Base-by-base conservation (phyloP, 2,329 filamentous ascomycete species). In the Phoma herbarum region DNA sequence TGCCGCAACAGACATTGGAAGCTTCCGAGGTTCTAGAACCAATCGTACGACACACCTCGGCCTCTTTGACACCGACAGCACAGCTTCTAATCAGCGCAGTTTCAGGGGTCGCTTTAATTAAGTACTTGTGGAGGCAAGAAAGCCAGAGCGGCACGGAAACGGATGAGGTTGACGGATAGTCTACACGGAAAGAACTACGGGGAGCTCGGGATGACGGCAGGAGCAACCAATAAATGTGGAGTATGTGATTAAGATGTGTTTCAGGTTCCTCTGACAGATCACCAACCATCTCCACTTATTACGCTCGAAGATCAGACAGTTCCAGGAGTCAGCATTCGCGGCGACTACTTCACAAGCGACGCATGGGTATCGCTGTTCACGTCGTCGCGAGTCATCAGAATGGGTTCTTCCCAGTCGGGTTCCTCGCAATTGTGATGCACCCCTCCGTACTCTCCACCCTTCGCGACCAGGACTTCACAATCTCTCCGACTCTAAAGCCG, bases 91-190 rank as follows among this genome's bases (percentile, higher is more conserved):
- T 31, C 35, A 48, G 11, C 35, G 16, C n/a, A n/a, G 35, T 43
- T 43, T 35, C 52, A 55, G 52, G 26, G 44, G n/a, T 25, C 28
- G 37, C 26, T 18, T 48, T 48, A 47, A 48, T 48, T 9, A 33
- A 48, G 39, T 14, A 39, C 9, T 31, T 46, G 41, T 45, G 29
- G 41, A 37, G 42, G 28, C 49, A 44, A 18, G 41, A 37, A 25
- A 20, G 41, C 16, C 45, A n/a, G n/a, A 28, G 26, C 29, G 29
- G 49, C 29, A 25, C 45, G 29, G 45, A 25, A 35, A 47, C 28
- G 45, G 45, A 35, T 25, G 45, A 47, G 18, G 16, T 28, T 16
- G 12, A 29, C 44, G 44, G 44, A 46, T 31, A 31, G 28, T 16
- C 26, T 35, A 11, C 12, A 43, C 44, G 44, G 52, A 48, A 55